Percentiles rank a stretch among this genome's conserved stretches.
Conservation (phyloP, 768 basidiomycete genomes). For the Tulasnella sp. region DNA sequence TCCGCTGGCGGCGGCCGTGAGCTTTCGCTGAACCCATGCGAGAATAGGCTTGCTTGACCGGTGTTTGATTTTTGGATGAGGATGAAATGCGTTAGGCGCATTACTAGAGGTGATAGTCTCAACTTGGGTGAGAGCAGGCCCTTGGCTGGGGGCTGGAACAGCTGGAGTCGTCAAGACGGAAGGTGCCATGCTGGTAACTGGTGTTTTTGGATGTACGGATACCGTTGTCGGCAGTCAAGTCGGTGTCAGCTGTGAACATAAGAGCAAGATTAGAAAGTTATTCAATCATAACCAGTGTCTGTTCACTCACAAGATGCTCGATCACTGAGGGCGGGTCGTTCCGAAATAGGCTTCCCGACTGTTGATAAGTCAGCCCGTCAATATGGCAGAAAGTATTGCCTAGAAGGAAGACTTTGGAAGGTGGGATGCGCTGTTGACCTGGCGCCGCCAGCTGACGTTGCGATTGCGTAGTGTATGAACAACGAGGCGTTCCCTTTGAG, state of each 20-base stretch:
- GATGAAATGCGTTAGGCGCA: background rate
- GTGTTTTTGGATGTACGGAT: background rate
- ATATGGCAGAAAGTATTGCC: background rate
- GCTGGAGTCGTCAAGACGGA: background rate
- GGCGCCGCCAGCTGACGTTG: background rate
- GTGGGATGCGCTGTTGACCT: background rate
- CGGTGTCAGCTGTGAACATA: background rate
- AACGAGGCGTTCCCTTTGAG: background rate
- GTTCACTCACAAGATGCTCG: background rate
- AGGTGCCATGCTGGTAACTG: background rate
- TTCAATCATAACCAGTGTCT: background rate
- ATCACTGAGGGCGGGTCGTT: background rate
- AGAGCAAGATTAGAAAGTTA: background rate
- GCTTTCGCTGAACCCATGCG: slow-evolving; percentile 83
- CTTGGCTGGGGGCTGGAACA: background rate
- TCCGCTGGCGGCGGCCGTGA: slow-evolving; percentile 50
- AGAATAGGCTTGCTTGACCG: slow-evolving; percentile 72
- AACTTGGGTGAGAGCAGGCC: background rate
- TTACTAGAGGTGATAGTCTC: background rate
- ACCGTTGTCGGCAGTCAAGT: background rate
- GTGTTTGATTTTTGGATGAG: slow-evolving; percentile 42
- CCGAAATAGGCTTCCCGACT: background rate
- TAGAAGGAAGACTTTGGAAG: background rate
- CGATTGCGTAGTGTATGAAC: background rate
- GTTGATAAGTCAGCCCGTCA: background rate